These are phyloP conservation scores for Phytophthora ohioensis DNA, from an alignment of 352 stramenopile species.

Conservation along the genomic window DNA sequence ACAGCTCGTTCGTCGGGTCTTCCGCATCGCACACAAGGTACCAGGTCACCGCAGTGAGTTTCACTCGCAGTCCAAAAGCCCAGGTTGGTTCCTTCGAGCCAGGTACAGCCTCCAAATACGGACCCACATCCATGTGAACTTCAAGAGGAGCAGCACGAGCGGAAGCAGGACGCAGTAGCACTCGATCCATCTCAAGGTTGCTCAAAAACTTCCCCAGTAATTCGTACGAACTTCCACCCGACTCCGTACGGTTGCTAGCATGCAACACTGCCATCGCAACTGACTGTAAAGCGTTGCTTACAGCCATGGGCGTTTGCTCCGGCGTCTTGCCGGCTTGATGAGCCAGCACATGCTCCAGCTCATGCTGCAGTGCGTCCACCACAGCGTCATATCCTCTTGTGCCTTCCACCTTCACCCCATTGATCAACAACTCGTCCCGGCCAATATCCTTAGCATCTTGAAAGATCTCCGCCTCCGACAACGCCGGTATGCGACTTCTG, in stretches of 20 bases:
- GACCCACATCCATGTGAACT: constrained; percentile 66
- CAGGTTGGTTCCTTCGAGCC: constrained; percentile 39
- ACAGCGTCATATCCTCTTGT: constrained; percentile 69
- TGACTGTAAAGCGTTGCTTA: constrained; percentile 46
- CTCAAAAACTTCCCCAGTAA: constrained; percentile 68
- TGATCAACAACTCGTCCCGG: constrained; percentile 78
- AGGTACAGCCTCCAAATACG: constrained; percentile 45
- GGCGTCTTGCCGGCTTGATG: constrained; percentile 39
- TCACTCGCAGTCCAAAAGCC: constrained; percentile 69
- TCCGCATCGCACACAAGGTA: constrained; percentile 77
- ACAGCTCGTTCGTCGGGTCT: constrained; percentile 70
- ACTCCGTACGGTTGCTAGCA: constrained; percentile 85
- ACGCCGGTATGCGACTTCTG: constrained; percentile 20
- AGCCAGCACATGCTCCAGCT: constrained; percentile 51
- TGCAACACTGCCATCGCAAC: constrained; percentile 45
- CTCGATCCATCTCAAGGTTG: constrained; percentile 57
- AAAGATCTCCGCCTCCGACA: constrained; percentile 68
- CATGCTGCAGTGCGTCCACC: constrained; percentile 52
- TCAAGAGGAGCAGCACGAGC: constrained; percentile 65
- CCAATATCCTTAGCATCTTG: constrained; percentile 86
- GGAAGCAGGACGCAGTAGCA: constrained; percentile 74
- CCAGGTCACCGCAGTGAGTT: constrained; percentile 63
- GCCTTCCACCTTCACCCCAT: constrained; percentile 57
- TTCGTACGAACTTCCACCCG: constrained; percentile 74
- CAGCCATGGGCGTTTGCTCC: constrained; percentile 41